A percentile compares a stretch with the other conserved stretches of the same genome.
These are phyloP conservation scores for Tuctoria greenei DNA, from an alignment of 176 grass and related monocot genomes.

Conservation along the genomic window DNA sequence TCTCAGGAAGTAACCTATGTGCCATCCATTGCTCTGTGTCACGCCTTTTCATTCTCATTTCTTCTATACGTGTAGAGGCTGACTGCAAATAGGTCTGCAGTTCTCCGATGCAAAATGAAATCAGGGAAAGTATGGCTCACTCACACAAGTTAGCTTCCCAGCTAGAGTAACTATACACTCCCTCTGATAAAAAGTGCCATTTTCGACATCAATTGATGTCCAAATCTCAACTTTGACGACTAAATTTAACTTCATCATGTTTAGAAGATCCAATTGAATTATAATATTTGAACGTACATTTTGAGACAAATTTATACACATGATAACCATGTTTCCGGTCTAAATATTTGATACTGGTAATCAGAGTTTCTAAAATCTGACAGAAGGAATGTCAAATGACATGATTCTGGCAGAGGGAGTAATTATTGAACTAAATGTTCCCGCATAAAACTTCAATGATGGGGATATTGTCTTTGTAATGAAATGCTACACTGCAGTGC, in stretches of 20 bases:
- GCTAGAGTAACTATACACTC: conserved; percentile 3
- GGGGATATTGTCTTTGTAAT: not conserved
- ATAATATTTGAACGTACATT: not conserved
- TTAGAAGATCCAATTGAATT: not conserved
- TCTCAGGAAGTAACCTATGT: conserved; percentile 82
- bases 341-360: not conserved
- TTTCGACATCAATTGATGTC: not conserved
- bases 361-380: not conserved
- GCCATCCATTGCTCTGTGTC: conserved; percentile 92
- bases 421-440: conserved; percentile 12
- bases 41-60: conserved; percentile 87
- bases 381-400: not conserved
- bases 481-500: not conserved
- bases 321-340: not conserved
- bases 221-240: not conserved
- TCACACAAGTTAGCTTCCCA: conserved; percentile 4
- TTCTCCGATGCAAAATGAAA: conserved; percentile 19
- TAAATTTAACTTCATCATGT: not conserved
- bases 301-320: not conserved
- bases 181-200: not conserved
- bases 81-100: conserved; percentile 90
- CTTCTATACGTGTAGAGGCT: conserved; percentile 72
- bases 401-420: not conserved
- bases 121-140: not conserved
- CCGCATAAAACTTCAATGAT: conserved; percentile 16